These are phyloP conservation scores for Rosa lucieae DNA, from an alignment of 306 rosid genomes.

Conservation along the genomic window DNA sequence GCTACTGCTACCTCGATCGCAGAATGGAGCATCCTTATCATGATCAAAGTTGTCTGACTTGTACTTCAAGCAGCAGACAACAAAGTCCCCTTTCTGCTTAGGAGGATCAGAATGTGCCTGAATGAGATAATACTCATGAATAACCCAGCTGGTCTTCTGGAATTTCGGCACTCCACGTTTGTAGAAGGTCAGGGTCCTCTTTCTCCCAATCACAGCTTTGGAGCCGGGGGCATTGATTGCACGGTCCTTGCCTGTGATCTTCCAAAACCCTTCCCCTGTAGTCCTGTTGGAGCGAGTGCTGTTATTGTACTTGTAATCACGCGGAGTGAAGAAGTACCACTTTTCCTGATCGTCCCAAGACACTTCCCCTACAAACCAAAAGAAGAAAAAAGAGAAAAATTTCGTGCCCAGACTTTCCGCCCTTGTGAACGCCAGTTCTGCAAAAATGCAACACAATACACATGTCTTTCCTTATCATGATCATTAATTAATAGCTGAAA, in stretches of 20 bases:
- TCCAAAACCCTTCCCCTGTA: neutral
- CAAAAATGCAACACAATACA: neutral
- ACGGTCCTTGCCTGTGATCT: neutral
- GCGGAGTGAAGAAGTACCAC: neutral
- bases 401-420: neutral
- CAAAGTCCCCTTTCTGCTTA: slow-evolving; percentile 3
- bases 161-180: neutral
- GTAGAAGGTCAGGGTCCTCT: neutral
- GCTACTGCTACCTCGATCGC: neutral
- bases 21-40: neutral
- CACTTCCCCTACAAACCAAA: neutral
- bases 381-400: neutral
- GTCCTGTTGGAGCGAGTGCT: neutral
- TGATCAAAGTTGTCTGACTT: slow-evolving; percentile 12
- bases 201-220: neutral
- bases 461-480: neutral
- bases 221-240: neutral
- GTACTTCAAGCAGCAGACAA: slow-evolving; percentile 41
- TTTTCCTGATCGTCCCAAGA: neutral
- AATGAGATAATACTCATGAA: neutral
- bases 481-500: neutral
- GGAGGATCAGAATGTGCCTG: neutral
- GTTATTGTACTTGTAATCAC: neutral
- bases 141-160: neutral
- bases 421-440: neutral